Base-by-base conservation (phyloP, 202 grass and related monocot species). In the Panicum hallii region DNA sequence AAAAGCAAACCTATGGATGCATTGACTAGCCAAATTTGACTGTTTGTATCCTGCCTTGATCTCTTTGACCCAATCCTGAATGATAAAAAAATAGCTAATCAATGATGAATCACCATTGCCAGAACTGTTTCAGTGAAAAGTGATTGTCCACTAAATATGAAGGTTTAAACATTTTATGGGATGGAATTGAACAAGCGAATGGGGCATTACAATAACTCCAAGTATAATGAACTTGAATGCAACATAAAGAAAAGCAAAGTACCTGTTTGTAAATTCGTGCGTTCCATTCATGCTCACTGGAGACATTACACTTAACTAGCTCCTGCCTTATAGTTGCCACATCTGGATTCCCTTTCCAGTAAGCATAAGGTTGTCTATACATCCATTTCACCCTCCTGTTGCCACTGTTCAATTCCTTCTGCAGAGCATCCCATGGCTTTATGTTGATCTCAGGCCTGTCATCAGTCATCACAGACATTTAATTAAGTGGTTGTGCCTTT, bases 311-410 rank as follows among this genome's bases (percentile, higher is more conserved):
- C 70, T 91, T 75, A 47, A 99, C 86, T 32, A 99, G 89, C 30
- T 99, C 92, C 57, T 91, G 79, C 57, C 97, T 86, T 53, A 15
- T 85, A 66, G 65, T 61, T 36, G 91, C 90, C 32, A 96, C 93
- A 36, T 84, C 90, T 63, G 97, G 91, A 84, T 99, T 99, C 44
- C 93, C 97, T 88, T 92, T 99, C 97, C 93, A 99, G 47, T 92
- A 99, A 62, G 97, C 97, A 75, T 92, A 96, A 75, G 93, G 93
- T 67, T 90, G 72, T 80, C 97, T 94, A 56, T 92, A 17, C 50
- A 83, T 79, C 93, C 97, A 99, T 55, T 56, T 92, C 28, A 91
- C 83, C 70, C 32, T 89, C 43, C 49, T 89, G 67, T 94, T 96
- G 28, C 88, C 91, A 40, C 52, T 28, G 61, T 75, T 17, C 63